Evolutionary conservation across 768 basidiomycete genomes (phyloP), one percentile per base, ranked within the genome.

Genomic region (Leccinum ochraceum): DNA sequence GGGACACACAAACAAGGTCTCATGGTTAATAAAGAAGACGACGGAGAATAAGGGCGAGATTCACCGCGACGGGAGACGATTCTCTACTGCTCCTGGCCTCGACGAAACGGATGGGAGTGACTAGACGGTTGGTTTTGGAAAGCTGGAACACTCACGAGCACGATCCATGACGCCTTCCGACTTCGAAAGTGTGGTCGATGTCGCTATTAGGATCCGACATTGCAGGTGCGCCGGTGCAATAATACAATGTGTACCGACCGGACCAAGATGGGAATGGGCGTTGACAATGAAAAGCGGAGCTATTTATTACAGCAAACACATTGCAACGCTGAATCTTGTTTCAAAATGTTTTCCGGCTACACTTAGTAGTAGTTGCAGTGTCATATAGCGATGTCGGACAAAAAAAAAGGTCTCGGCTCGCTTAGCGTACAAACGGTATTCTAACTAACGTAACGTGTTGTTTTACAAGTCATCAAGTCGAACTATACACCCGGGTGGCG

Each of bases 51-150:
- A 32, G 34, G n/a, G 44, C 36, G n/a, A 22, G 54, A 69, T 80
- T 68, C 61, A 84, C 83, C 61, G 75, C 67, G 56, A 65, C 73
- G 50, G 83, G 82, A 42, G 85, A 85, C 22, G 82, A 82, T 62
- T 84, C 84, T 54, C 83, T 75, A 68, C 85, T 86, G 69, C 83
- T 86, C 63, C 84, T 86, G 60, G 20, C 54, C 60, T 53, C 61
- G 60, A 66, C 63, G 42, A 49, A 63, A 54, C 51, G 9, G 0
- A 6, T 7, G 34, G 14, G 44, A 36, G 50, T 60, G 66, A 62
- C 39, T 24, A 60, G 39, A 54, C 51, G 36, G 52, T 54, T 32
- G 30, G 28, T 22, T 34, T 24, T 56, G 22, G 39, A 48, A 6
- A 6, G 63, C 3, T 28, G 49, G 58, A 37, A 53, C 42, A 72